Evolutionary conservation across 2,329 filamentous ascomycete genomes (phyloP).

Genomic region (Fusarium sulawesiense): DNA sequence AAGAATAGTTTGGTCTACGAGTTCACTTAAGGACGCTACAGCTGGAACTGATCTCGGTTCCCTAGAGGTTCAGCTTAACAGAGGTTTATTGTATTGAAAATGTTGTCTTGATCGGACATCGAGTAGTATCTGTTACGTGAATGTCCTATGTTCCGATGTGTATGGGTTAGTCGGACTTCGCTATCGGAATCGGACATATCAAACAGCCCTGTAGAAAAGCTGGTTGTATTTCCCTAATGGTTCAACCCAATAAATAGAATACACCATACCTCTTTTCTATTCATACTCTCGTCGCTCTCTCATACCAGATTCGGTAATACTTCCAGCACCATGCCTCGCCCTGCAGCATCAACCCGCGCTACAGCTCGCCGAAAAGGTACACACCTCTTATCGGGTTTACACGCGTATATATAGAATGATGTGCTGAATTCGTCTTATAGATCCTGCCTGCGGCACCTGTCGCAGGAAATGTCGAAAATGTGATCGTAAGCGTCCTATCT

Average conservation of each 20-base stretch:
- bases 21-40: too few species aligned
- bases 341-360: slow-evolving; percentile 4
- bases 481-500: slow-evolving; percentile 46
- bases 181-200: neutral
- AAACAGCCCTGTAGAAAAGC: neutral
- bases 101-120: too few species aligned
- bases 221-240: neutral
- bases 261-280: neutral
- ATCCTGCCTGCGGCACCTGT: slow-evolving; percentile 49
- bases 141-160: too few species aligned
- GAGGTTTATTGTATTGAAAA: too few species aligned
- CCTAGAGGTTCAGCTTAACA: too few species aligned
- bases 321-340: slow-evolving; percentile 17
- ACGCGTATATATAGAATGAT: fast-evolving
- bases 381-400: neutral
- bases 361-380: slow-evolving; percentile 41
- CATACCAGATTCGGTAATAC: slow-evolving; percentile 9
- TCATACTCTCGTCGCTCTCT: fast-evolving
- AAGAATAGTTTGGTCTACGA: too few species aligned
- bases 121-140: too few species aligned
- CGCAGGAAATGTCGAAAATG: slow-evolving; percentile 51
- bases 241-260: neutral
- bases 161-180: neutral
- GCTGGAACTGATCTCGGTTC: too few species aligned
- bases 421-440: slow-evolving; percentile 14